Base-by-base conservation (phyloP, 2,329 filamentous ascomycete genomes). In the Elsinoe perseae region DNA sequence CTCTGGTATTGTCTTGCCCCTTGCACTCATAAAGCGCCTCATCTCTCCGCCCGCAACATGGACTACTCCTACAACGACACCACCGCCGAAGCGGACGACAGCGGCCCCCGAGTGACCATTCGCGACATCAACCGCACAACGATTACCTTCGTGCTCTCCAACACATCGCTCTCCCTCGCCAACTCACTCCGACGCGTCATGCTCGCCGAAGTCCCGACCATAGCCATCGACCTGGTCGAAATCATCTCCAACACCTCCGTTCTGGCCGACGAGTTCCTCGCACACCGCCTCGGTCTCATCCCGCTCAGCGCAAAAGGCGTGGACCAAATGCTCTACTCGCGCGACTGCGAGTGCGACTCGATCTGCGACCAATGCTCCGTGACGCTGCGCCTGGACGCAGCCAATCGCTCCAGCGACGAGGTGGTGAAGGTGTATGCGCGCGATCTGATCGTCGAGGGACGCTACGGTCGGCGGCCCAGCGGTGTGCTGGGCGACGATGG, bases 271-370 rank as follows among this genome's bases (percentile, higher is more conserved):
- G 92, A 98, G 73, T 95, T 97, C 72, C 85, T 98, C 63, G 86
- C 89, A 50, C 92, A 97, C 72, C 86, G 92, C 44, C 80, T 98
- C 12, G 92, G 93, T 28, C 82, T 97, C 46, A 84, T 97, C 57
- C 93, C 93, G 0, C 82, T 98, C 48, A 85, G 86, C 69, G 88
- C 89, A 57, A 87, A 88, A 66, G 87, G 88, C 67, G 85, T 92
- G 64, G 87, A 91, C 62, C 79, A 84, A 52, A 80, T 97, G 60
- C 79, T 87, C 61, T 95, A 95, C 75, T 86, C 87, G 50, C 87
- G 92, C 67, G 92, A 97, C 73, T 98, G 93, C 77, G 89, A 95
- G 68, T 98, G 93, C 77, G 92, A 96, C 65, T 86, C 92, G 65
- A 89, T 91, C 75, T 98, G 93, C 76, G 87, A 95, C 62, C 82